phyloP scores from a whole-genome alignment of 768 basidiomycete genomes.

The Ramaria rubella region DNA sequence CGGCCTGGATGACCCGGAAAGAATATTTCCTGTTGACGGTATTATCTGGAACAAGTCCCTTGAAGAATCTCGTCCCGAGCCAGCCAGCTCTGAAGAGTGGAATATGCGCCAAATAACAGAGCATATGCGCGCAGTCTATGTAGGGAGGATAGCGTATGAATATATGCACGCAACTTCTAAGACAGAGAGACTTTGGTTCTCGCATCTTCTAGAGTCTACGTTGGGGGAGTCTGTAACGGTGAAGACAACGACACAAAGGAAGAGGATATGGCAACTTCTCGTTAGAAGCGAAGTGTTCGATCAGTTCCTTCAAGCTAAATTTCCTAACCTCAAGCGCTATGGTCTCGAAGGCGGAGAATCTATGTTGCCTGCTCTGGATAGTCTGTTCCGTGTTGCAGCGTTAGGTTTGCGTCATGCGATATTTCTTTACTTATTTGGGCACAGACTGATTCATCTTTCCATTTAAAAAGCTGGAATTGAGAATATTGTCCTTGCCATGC shows the following conservation, averaged over 20 bases:
- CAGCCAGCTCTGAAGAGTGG: conserved; percentile 44
- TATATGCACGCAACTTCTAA: conserved; percentile 86
- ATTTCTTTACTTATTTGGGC: background rate
- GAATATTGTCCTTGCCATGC: conserved; percentile 76
- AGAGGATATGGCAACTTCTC: conserved; percentile 60
- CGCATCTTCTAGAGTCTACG: conserved; percentile 69
- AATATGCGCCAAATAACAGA: conserved; percentile 61
- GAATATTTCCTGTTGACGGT: conserved; percentile 67
- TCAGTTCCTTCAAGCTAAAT: conserved; percentile 78
- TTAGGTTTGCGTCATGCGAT: conserved; percentile 32
- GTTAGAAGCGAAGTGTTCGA: conserved; percentile 77
- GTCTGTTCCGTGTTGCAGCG: conserved; percentile 63
- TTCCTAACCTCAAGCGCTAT: conserved; percentile 83
- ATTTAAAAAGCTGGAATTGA: conserved; percentile 47
- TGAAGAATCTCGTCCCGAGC: conserved; percentile 21
- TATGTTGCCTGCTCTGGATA: conserved; percentile 84
- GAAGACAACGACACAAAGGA: conserved; percentile 24
- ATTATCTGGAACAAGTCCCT: conserved; percentile 66
- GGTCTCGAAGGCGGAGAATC: conserved; percentile 91
- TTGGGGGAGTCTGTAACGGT: conserved; percentile 10
- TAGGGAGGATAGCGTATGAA: conserved; percentile 85
- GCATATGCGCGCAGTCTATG: conserved; percentile 70
- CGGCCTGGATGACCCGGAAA: conserved; percentile 49
- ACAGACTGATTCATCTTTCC: background rate
- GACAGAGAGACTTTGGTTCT: conserved; percentile 85